Conservation (phyloP, 2,329 filamentous ascomycete genomes). For the Aspergillus ruber region DNA sequence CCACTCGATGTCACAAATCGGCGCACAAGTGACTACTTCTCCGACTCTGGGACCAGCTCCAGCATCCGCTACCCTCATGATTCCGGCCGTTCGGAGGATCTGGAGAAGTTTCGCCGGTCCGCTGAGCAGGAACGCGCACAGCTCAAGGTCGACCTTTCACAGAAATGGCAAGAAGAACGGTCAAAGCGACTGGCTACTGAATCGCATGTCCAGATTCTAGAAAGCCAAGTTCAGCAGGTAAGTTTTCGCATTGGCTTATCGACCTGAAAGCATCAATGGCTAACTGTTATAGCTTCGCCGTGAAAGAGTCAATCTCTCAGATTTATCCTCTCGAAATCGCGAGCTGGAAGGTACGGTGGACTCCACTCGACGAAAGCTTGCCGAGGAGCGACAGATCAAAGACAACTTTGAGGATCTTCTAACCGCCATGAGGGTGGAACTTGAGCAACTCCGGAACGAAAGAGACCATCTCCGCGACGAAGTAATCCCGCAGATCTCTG, state of each 20-base stretch:
- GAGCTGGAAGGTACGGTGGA: conserved; percentile 77
- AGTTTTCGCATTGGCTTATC: conserved; percentile 15
- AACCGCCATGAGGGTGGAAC: conserved; percentile 71
- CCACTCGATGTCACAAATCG: conserved; percentile 53
- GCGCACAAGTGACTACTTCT: conserved; percentile 95
- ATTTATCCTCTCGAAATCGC: conserved; percentile 54
- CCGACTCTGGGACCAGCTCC: conserved; percentile 86
- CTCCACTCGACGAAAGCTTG: conserved; percentile 71
- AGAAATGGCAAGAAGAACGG: conserved; percentile 82
- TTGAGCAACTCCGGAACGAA: conserved; percentile 77
- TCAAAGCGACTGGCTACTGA: conserved; percentile 69
- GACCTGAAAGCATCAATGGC: neutral
- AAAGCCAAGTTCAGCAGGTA: conserved; percentile 66
- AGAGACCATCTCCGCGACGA: conserved; percentile 79
- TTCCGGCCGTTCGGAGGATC: conserved; percentile 56
- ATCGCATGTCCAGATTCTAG: conserved; percentile 73
- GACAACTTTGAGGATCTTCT: conserved; percentile 92
- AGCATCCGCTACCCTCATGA: conserved; percentile 67
- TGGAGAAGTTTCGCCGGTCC: conserved; percentile 74
- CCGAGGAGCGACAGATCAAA: conserved; percentile 80
- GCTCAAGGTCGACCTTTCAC: conserved; percentile 74
- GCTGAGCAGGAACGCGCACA: conserved; percentile 88
- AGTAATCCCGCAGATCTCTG: conserved; percentile 66
- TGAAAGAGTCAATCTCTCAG: conserved; percentile 49
- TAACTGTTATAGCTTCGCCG: conserved; percentile 32